Evolutionary conservation across 139 green algal genomes (phyloP).

Genomic region (Micractinium conductrix): DNA sequence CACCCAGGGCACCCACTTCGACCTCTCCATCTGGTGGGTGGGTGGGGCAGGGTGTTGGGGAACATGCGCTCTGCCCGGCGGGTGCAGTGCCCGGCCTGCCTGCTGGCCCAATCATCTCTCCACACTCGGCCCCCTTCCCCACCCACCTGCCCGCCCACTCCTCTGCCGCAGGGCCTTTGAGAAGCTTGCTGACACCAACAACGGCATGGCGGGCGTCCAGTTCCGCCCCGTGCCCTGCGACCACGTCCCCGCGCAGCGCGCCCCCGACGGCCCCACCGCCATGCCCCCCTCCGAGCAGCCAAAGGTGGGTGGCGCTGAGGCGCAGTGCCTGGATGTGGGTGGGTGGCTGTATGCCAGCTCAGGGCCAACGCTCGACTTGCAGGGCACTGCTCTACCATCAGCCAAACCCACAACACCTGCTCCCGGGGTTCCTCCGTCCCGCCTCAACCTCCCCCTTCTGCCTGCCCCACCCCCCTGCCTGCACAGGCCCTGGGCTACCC

Average conservation of each 20-base stretch:
- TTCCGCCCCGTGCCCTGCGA: constrained; percentile 38
- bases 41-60: not conserved
- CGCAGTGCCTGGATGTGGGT: too few relatives aligned
- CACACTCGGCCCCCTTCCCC: not conserved
- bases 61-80: not conserved
- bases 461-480: too few relatives aligned
- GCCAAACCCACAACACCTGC: too few relatives aligned
- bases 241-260: constrained; percentile 20
- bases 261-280: not conserved
- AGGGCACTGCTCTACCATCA: too few relatives aligned
- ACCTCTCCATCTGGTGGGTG: constrained; percentile 44
- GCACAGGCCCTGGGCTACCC: not conserved
- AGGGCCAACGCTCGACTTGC: too few relatives aligned
- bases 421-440: too few relatives aligned
- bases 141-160: not conserved
- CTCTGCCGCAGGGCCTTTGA: constrained; percentile 36
- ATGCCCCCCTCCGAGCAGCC: not conserved
- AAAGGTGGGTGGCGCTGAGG: too few relatives aligned
- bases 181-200: constrained; percentile 26
- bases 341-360: too few relatives aligned
- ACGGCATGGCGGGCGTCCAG: constrained; percentile 25
- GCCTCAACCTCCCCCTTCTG: too few relatives aligned
- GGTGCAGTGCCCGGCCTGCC: not conserved
- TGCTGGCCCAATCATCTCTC: not conserved
- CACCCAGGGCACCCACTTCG: constrained; percentile 35